Conservation (phyloP, 495 filamentous ascomycete genomes). For the Penicillium coprophilum region DNA sequence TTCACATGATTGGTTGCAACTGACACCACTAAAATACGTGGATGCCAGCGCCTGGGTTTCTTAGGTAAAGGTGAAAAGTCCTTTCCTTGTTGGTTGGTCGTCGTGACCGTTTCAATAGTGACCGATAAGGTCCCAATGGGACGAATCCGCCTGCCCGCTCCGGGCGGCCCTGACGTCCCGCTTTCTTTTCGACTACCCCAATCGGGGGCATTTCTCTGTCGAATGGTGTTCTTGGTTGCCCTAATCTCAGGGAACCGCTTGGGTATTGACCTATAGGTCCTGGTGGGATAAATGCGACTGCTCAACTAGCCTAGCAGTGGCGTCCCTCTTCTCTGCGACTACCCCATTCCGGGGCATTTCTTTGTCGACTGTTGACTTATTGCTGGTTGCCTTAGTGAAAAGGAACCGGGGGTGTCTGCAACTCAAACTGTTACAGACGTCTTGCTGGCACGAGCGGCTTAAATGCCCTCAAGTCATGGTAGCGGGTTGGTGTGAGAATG, state of each 20-base stretch:
- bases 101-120: background rate
- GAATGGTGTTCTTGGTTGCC: background rate
- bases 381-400: background rate
- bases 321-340: background rate
- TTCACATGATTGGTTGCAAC: background rate
- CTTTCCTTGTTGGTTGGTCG: background rate
- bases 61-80: background rate
- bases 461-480: background rate
- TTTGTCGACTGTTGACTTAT: background rate
- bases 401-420: background rate
- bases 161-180: background rate
- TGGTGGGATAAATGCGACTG: background rate
- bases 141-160: background rate
- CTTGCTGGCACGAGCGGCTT: background rate
- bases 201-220: background rate
- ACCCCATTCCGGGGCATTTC: background rate
- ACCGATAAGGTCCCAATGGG: background rate
- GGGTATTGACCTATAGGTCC: background rate
- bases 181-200: background rate
- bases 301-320: background rate
- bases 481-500: background rate
- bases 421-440: conserved; percentile 5
- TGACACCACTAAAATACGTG: background rate
- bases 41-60: background rate
- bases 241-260: background rate